A percentile compares a stretch with the other conserved stretches of the same genome.
Conservation (phyloP, 371 early-diverging fungal species). For the Cokeromyces recurvatus region DNA sequence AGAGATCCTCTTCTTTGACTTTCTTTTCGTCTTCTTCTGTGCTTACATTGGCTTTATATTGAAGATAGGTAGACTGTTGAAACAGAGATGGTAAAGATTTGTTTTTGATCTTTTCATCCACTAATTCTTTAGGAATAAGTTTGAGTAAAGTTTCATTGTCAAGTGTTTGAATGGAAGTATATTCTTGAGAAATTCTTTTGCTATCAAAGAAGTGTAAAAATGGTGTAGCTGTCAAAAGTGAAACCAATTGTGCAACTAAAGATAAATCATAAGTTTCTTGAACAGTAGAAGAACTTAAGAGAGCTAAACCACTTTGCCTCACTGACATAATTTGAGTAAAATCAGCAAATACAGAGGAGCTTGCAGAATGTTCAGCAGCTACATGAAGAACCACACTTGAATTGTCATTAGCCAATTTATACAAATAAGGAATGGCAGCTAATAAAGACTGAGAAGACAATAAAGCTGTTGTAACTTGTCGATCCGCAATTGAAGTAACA, state of each 20-base stretch:
- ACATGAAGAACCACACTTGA: slow-evolving; percentile 52
- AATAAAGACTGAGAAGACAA: slow-evolving; percentile 46
- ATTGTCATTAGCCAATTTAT: slow-evolving; percentile 41
- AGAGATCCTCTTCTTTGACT: background rate
- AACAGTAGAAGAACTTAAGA: slow-evolving; percentile 61
- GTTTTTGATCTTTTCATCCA: slow-evolving; percentile 11
- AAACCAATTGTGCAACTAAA: slow-evolving; percentile 48
- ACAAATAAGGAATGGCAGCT: slow-evolving; percentile 56
- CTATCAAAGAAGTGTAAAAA: slow-evolving; percentile 42
- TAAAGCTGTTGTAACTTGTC: no score
- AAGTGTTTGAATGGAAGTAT: slow-evolving; percentile 17
- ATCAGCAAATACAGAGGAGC: slow-evolving; percentile 35
- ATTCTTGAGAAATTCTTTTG: slow-evolving; percentile 28
- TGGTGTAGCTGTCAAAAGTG: slow-evolving; percentile 17
- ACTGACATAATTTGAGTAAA: slow-evolving; percentile 65
- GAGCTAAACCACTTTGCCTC: slow-evolving; percentile 67
- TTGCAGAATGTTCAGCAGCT: slow-evolving; percentile 19
- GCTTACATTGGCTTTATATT: slow-evolving; percentile 17
- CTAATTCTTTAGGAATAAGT: slow-evolving; percentile 18
- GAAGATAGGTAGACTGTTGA: slow-evolving; percentile 17
- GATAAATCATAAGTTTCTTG: slow-evolving; percentile 70
- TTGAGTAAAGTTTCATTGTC: slow-evolving; percentile 7
- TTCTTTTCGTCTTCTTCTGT: slow-evolving; percentile 2
- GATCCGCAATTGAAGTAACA: background rate
- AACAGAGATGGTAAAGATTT: background rate